phyloP scores from a whole-genome alignment of 2,329 filamentous ascomycete species.

The Triangularia setosa region DNA sequence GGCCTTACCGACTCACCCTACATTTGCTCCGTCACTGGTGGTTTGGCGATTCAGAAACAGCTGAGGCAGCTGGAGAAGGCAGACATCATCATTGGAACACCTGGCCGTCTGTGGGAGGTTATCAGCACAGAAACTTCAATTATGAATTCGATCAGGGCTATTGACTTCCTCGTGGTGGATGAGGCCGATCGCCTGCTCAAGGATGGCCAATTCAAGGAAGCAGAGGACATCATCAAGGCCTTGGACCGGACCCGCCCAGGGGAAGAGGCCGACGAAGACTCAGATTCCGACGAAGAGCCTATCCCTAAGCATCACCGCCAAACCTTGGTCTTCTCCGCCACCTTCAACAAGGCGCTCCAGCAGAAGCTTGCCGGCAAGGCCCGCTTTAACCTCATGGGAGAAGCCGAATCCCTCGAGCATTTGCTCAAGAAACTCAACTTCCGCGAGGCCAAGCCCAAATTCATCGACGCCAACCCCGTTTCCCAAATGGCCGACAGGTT shows the following conservation, averaged over 20 bases:
- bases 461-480: slow-evolving; percentile 85
- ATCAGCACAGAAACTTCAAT: slow-evolving; percentile 71
- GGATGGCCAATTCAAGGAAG: slow-evolving; percentile 92
- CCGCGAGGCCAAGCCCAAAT: slow-evolving; percentile 78
- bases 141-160: slow-evolving; percentile 64
- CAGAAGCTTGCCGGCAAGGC: slow-evolving; percentile 82
- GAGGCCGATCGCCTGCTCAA: slow-evolving; percentile 91
- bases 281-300: slow-evolving; percentile 43
- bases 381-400: slow-evolving; percentile 62
- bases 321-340: slow-evolving; percentile 94
- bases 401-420: slow-evolving; percentile 86
- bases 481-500: slow-evolving; percentile 84
- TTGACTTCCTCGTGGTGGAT: slow-evolving; percentile 84
- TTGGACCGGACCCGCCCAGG: slow-evolving; percentile 69
- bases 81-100: slow-evolving; percentile 90
- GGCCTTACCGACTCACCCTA: slow-evolving; percentile 59
- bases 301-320: slow-evolving; percentile 54
- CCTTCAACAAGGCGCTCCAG: slow-evolving; percentile 86
- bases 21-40: slow-evolving; percentile 87
- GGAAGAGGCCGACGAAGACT: slow-evolving; percentile 44
- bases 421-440: slow-evolving; percentile 88
- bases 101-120: slow-evolving; percentile 91
- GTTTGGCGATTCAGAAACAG: slow-evolving; percentile 91
- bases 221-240: slow-evolving; percentile 78
- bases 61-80: slow-evolving; percentile 77